Base-by-base conservation (phyloP, 163 green algal species). In the Scenedesmus sp. region DNA sequence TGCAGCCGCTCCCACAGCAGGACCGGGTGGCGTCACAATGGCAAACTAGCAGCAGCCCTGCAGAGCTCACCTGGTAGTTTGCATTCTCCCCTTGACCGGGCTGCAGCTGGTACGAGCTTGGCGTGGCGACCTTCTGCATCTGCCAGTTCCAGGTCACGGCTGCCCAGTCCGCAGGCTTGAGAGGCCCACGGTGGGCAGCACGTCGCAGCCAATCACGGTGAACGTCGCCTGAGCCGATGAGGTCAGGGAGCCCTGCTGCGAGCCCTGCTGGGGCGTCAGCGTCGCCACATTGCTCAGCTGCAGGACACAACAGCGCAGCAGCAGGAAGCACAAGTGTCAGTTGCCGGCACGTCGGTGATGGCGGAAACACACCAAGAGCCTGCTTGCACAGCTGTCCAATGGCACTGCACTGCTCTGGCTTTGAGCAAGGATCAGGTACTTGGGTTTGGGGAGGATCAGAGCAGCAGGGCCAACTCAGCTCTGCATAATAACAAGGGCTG, bases 251-350 rank as follows among this genome's bases (percentile, higher is more conserved):
- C 72, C 73, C 51, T 91, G 78, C 6, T 10, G 26, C 4, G 56
- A 81, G 42, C 87, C 78, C 15, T 42, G 18, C 2, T 22, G 2
- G n/a, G 79, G 79, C 37, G 37, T 78, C 42, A 91, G 53, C 35
- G 87, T 85, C 1, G 87, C 87, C n/a, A 53, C 44, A 56, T 91
- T 91, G 59, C 9, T 87, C 9, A 87, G 33, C 87, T 91, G 56
- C 61, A 33, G 3, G 6, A 35, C 22, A 56, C 56, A 49, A 83
- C 78, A 51, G 2, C 42, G 33, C 51, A 59, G 51, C 81, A 59
- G 46, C 44, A 65, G 44, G 13, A 59, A 72, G 80, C 33, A 61
- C 26, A 22, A 49, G 44, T 40, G 0, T 26, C 13, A n/a, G 24
- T 12, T 40, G 37, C 40, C n/a, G n/a, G n/a, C n/a, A n/a, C n/a